Conservation (phyloP, 208 protist genomes). For the Trypanosoma rangeli region DNA sequence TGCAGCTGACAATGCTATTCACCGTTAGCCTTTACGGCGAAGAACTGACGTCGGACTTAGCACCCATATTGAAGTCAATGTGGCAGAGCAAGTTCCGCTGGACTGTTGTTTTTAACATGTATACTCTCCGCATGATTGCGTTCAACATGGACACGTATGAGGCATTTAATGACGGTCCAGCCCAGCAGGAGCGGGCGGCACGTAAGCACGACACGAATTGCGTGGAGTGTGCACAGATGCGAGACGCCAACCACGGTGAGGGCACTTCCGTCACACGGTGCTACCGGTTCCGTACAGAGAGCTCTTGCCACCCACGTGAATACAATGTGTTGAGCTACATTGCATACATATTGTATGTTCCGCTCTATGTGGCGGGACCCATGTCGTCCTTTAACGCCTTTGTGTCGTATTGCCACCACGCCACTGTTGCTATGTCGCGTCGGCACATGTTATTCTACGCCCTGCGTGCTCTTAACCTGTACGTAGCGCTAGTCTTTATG, state of each 20-base stretch:
- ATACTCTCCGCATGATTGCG: constrained; percentile 81
- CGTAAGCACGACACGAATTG: constrained; percentile 29
- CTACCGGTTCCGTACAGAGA: constrained; percentile 65
- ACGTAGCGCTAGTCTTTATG: constrained; percentile 19
- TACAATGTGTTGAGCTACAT: constrained; percentile 83
- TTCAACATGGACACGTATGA: constrained; percentile 69
- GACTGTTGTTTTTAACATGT: constrained; percentile 69
- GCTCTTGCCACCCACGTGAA: constrained; percentile 35
- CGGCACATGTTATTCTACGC: constrained; percentile 31
- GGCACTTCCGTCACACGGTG: constrained; percentile 24
- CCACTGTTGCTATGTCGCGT: constrained; percentile 32
- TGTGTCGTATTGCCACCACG: constrained; percentile 56
- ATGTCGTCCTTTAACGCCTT: constrained; percentile 91
- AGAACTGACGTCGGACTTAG: constrained; percentile 22
- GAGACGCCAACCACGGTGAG: constrained; percentile 8
- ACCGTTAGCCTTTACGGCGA: constrained; percentile 18
- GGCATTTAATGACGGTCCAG: constrained; percentile 19
- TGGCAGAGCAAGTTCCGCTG: constrained; percentile 42
- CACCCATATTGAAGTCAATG: neutral
- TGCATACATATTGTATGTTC: constrained; percentile 88
- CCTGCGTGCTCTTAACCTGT: constrained; percentile 36
- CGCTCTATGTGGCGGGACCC: constrained; percentile 90
- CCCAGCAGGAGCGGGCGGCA: constrained; percentile 27
- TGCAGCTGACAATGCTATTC: constrained; percentile 40
- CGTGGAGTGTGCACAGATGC: constrained; percentile 30